Evolutionary conservation across 495 filamentous ascomycete genomes (phyloP).

Genomic region (Daldinia bambusicola): DNA sequence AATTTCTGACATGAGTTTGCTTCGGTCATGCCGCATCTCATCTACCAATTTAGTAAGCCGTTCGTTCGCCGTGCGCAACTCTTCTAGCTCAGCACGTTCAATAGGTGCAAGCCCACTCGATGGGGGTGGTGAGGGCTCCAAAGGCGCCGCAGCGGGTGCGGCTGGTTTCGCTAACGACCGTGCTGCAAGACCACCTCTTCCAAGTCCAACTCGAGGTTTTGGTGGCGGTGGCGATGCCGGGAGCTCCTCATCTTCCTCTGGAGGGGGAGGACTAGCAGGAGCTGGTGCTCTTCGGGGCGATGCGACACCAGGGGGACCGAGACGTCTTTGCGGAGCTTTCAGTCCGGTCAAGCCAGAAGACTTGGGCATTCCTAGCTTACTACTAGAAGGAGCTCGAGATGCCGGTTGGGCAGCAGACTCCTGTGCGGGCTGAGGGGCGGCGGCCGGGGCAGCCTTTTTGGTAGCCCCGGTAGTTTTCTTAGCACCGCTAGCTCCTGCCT

Average conservation of each 20-base stretch:
- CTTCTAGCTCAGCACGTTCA: constrained; percentile 89
- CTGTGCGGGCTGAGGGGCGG: constrained; percentile 51
- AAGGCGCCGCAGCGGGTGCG: constrained; percentile 50
- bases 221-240: constrained; percentile 65
- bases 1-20: constrained; percentile 78
- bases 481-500: constrained; percentile 52
- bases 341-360: constrained; percentile 71
- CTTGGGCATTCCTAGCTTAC: constrained; percentile 73
- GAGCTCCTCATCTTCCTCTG: constrained; percentile 68
- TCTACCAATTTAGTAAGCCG: constrained; percentile 74
- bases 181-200: constrained; percentile 82
- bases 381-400: constrained; percentile 68
- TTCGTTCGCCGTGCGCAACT: constrained; percentile 84
- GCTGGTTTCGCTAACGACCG: constrained; percentile 85
- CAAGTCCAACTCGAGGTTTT: constrained; percentile 73
- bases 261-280: constrained; percentile 59
- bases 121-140: constrained; percentile 60
- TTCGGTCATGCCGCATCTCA: constrained; percentile 78
- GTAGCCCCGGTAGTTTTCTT: constrained; percentile 54
- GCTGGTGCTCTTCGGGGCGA: constrained; percentile 73
- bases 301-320: constrained; percentile 65
- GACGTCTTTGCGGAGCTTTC: constrained; percentile 74
- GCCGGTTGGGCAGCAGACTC: constrained; percentile 65
- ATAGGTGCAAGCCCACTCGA: constrained; percentile 71
- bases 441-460: constrained; percentile 60